A percentile compares a stretch with the other conserved stretches of the same genome.
Conservation (phyloP, 1,284 basidiomycete species). For the Termitomyces sp. region DNA sequence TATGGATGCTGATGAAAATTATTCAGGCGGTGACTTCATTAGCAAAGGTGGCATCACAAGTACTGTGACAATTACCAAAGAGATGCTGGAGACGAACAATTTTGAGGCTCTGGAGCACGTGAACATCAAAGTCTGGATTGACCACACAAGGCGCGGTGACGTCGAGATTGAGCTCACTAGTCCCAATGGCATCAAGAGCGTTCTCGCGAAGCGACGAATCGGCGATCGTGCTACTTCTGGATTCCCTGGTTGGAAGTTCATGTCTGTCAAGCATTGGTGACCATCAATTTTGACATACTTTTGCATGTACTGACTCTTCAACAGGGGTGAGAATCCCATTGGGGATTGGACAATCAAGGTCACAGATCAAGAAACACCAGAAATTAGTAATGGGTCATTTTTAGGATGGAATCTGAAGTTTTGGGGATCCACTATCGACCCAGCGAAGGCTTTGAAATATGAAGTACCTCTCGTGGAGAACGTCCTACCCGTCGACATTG, state of each 20-base stretch:
- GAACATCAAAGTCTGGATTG: slow-evolving; percentile 90
- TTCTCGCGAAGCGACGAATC: slow-evolving; percentile 72
- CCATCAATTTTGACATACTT: slow-evolving; percentile 19
- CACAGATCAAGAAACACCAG: slow-evolving; percentile 60
- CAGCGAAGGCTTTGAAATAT: slow-evolving; percentile 63
- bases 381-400: slow-evolving; percentile 71
- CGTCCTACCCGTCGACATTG: slow-evolving; percentile 49
- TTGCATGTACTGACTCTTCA: slow-evolving; percentile 16
- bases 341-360: slow-evolving; percentile 91
- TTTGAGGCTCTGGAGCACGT: slow-evolving; percentile 90
- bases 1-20: slow-evolving; percentile 51
- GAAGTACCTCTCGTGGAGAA: slow-evolving; percentile 52
- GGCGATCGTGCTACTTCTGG: slow-evolving; percentile 71
- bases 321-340: slow-evolving; percentile 89
- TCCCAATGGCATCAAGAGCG: slow-evolving; percentile 82
- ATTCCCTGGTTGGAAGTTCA: slow-evolving; percentile 94
- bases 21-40: slow-evolving; percentile 67
- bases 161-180: slow-evolving; percentile 88
- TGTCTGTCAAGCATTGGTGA: slow-evolving; percentile 97
- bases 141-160: slow-evolving; percentile 83
- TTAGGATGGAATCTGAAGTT: slow-evolving; percentile 90
- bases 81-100: slow-evolving; percentile 72
- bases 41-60: slow-evolving; percentile 63
- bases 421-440: slow-evolving; percentile 88
- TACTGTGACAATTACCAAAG: slow-evolving; percentile 65